Evolutionary conservation across 73 alveolate species (phyloP), one percentile per base, ranked within the genome.

Genomic region (Halteria grandinella): DNA sequence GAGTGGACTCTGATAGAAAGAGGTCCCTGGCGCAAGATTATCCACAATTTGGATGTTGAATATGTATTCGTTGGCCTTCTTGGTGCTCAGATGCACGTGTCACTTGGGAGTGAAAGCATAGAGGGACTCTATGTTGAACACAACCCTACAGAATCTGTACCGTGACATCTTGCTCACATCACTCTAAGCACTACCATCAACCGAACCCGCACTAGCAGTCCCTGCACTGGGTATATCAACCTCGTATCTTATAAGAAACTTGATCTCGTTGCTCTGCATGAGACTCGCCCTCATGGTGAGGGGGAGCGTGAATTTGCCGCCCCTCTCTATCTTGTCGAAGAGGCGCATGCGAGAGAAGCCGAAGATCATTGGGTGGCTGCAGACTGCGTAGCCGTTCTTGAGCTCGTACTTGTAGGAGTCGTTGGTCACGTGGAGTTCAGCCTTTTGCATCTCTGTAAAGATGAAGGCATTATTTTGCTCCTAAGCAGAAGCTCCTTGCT

Each of bases 281-380:
- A 63, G 41, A 31, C 63, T 57, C 1, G 69, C 89, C 5, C 82
- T 55, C 17, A 45, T 64, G 49, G 27, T 36, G 29, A 66, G 36
- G 23, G 81, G 81, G 12, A 77, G 60, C 40, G 18, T 14, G 21
- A 63, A 47, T 29, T 15, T 28, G 10, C 55, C 50, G 18, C 48
- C 48, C 17, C 80, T 78, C 18, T 59, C 34, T 12, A 80, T 55
- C 17, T 40, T 44, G 11, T 54, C 79, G 4, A 53, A 48, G 0
- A 80, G n/a, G 44, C 55, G 45, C 40, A 31, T 69, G 52, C 74
- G 49, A 3, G 47, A 4, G 59, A 80, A 80, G 14, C 85, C 85
- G 53, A 80, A 80, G 39, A 80, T 50, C 24, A 80, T 48, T 17
- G 90, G 90, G 31, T 80, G 85, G 17, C 76, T 39, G 47, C 75